These are phyloP conservation scores for Adansonia grandidieri DNA, from an alignment of 441 rosid species.

Conservation along the genomic window DNA sequence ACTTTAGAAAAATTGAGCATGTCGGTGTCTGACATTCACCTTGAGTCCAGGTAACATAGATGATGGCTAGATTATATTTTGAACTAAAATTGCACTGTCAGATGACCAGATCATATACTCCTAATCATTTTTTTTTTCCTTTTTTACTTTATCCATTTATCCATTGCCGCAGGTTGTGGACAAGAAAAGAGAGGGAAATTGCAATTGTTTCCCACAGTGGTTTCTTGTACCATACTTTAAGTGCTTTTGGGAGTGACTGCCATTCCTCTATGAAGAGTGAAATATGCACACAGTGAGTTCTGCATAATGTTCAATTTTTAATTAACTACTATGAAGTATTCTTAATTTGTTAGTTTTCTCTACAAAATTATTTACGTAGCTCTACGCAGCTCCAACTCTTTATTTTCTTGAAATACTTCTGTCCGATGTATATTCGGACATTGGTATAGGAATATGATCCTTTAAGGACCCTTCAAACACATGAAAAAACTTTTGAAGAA, in stretches of 20 bases:
- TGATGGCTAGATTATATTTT: background rate
- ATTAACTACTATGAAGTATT: background rate
- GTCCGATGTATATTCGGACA: too few species aligned
- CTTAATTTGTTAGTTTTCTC: background rate
- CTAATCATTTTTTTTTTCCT: slow-evolving; percentile 1
- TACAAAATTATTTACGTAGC: too few species aligned
- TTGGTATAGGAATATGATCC: too few species aligned
- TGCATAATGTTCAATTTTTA: background rate
- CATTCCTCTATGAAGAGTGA: slow-evolving; percentile 58
- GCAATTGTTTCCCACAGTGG: slow-evolving; percentile 86
- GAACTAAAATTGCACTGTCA: background rate
- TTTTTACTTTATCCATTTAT: slow-evolving; percentile 8
- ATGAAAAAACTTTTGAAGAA: too few species aligned
- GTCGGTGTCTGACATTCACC: background rate
- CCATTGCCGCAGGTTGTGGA: slow-evolving; percentile 70
- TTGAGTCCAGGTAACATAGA: background rate
- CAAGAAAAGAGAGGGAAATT: slow-evolving; percentile 82
- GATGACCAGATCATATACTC: background rate
- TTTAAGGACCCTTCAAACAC: too few species aligned
- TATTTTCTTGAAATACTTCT: too few species aligned
- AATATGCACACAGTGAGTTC: slow-evolving; percentile 70
- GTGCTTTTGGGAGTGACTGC: slow-evolving; percentile 70
- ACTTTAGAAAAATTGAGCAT: too few species aligned
- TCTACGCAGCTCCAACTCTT: too few species aligned
- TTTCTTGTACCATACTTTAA: slow-evolving; percentile 64